A percentile compares a stretch with the other conserved stretches of the same genome.
Evolutionary conservation across 805 yeast genomes (phyloP).

Genomic region (Teunomyces panamensis): DNA sequence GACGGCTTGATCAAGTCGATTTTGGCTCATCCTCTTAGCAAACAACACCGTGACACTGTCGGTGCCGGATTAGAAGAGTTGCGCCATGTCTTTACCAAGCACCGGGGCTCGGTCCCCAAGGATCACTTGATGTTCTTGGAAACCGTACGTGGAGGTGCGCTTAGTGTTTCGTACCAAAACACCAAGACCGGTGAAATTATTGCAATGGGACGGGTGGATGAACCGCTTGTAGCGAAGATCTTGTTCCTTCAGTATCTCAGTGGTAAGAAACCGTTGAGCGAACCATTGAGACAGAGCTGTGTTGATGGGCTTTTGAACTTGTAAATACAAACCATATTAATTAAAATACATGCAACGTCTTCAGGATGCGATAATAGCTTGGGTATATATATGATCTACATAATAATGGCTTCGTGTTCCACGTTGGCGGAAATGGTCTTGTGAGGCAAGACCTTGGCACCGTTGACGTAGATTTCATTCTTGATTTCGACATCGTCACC

Average conservation of each 20-base stretch:
- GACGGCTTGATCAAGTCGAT: slow-evolving; percentile 87
- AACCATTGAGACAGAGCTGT: slow-evolving; percentile 46
- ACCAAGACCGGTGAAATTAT: slow-evolving; percentile 25
- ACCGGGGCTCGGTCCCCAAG: slow-evolving; percentile 72
- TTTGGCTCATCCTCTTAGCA: slow-evolving; percentile 61
- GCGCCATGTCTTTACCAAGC: slow-evolving; percentile 53
- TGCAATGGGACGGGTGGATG: slow-evolving; percentile 57
- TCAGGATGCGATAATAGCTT: background rate
- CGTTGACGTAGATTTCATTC: slow-evolving; percentile 98
- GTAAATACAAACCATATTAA: background rate
- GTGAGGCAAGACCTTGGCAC: slow-evolving; percentile 99
- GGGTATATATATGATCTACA: slow-evolving; percentile 49
- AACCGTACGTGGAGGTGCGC: slow-evolving; percentile 34
- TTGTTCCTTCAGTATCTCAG: slow-evolving; percentile 74
- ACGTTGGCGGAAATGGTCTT: slow-evolving; percentile 94
- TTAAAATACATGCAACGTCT: slow-evolving; percentile 1
- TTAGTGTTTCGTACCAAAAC: slow-evolving; percentile 24
- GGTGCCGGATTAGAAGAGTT: slow-evolving; percentile 66
- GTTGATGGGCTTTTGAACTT: slow-evolving; percentile 27
- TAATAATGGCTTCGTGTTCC: slow-evolving; percentile 96
- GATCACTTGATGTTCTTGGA: slow-evolving; percentile 66
- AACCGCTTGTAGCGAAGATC: slow-evolving; percentile 63
- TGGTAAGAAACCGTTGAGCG: slow-evolving; percentile 64
- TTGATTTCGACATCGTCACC: slow-evolving; percentile 99
- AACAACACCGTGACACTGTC: slow-evolving; percentile 37